phyloP scores from a whole-genome alignment of 75 land plant genomes.

The Cupressus sempervirens region DNA sequence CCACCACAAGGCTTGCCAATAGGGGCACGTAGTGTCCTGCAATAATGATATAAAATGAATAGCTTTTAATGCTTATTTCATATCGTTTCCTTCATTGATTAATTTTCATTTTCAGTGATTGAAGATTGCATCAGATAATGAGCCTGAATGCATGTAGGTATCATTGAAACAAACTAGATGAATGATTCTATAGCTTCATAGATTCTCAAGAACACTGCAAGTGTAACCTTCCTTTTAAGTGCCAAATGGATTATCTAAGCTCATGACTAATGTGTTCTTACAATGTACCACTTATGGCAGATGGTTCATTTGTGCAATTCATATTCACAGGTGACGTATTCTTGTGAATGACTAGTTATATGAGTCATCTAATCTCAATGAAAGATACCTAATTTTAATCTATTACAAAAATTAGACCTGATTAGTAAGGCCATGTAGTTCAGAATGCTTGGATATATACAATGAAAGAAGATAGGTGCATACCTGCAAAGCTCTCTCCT shows the following conservation, averaged over 20 bases:
- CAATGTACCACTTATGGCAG: too few species aligned
- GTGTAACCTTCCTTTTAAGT: too few species aligned
- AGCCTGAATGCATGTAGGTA: neutral
- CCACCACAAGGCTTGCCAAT: slow-evolving; percentile 33
- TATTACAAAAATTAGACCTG: neutral
- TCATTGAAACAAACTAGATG: neutral
- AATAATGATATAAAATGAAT: neutral
- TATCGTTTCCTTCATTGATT: neutral
- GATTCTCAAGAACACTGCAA: neutral
- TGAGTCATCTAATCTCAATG: too few species aligned
- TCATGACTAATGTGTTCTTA: too few species aligned
- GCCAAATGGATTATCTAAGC: too few species aligned
- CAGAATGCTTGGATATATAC: too few species aligned
- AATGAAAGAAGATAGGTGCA: neutral
- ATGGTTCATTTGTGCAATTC: too few species aligned
- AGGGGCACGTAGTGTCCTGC: slow-evolving; percentile 67
- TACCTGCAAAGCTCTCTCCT: slow-evolving; percentile 61
- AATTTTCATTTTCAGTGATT: neutral
- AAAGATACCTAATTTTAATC: too few species aligned
- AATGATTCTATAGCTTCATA: too few species aligned
- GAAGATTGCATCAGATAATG: neutral
- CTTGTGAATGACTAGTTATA: too few species aligned
- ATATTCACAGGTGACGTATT: neutral
- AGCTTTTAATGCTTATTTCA: too few species aligned
- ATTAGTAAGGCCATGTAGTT: neutral